Conservation (phyloP, 305 asterid genomes). For the Fraxinus latifolia region DNA sequence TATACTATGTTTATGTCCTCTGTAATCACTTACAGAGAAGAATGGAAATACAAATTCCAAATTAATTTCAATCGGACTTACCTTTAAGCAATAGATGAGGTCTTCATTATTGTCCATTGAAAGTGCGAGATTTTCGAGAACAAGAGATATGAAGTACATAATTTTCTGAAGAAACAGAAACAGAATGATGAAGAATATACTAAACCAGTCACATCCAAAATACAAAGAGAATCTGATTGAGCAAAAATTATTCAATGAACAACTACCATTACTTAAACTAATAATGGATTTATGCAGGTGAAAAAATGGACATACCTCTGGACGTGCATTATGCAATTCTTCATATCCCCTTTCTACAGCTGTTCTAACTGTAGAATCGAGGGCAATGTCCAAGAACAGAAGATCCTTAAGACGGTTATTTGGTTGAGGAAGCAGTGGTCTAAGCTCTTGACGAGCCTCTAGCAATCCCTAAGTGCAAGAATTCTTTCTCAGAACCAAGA, state of each 20-base stretch:
- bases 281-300: not conserved
- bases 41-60: slow-evolving; percentile 15
- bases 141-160: slow-evolving; percentile 84
- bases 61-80: slow-evolving; percentile 31
- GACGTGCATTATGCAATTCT: slow-evolving; percentile 67
- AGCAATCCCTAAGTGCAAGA: slow-evolving; percentile 66
- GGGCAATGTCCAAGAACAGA: slow-evolving; percentile 87
- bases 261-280: slow-evolving; percentile 7
- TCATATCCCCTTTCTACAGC: slow-evolving; percentile 97
- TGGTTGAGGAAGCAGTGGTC: slow-evolving; percentile 74
- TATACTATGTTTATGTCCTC: not conserved
- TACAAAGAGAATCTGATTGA: slow-evolving; percentile 4
- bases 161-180: slow-evolving; percentile 65
- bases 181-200: slow-evolving; percentile 22
- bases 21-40: not conserved
- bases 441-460: slow-evolving; percentile 96
- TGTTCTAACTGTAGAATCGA: slow-evolving; percentile 95
- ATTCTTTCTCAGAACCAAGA: slow-evolving; percentile 17
- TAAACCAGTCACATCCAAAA: slow-evolving; percentile 3
- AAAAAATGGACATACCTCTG: slow-evolving; percentile 56
- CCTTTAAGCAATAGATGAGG: slow-evolving; percentile 93
- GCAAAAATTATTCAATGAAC: slow-evolving; percentile 1
- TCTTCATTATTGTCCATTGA: slow-evolving; percentile 85
- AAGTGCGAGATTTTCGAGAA: slow-evolving; percentile 86
- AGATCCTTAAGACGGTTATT: slow-evolving; percentile 92